phyloP scores from a whole-genome alignment of 2,329 filamentous ascomycete species.

The Colletotrichum musicola region DNA sequence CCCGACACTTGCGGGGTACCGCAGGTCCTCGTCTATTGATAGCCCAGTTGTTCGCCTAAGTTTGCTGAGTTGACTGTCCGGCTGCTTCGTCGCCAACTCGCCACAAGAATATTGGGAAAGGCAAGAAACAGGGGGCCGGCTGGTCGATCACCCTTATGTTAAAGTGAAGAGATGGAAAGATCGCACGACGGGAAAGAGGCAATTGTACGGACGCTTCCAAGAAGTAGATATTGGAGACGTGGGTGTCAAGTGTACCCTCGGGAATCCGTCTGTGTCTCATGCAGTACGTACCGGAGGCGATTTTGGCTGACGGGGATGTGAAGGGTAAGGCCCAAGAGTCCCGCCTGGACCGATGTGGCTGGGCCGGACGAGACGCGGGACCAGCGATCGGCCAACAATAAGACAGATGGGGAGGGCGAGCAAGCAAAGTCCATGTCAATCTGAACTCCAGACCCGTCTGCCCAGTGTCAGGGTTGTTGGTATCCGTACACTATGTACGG shows the following conservation, averaged over 20 bases:
- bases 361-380: slow-evolving; percentile 23
- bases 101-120: not conserved
- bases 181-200: too few relatives aligned
- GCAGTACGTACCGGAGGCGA: slow-evolving; percentile 31
- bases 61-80: not conserved
- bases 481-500: too few relatives aligned
- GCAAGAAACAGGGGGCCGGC: too few relatives aligned
- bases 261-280: not conserved
- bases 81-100: not conserved
- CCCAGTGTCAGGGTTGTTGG: too few relatives aligned
- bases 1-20: not conserved
- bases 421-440: slow-evolving; percentile 3
- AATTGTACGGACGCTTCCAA: too few relatives aligned
- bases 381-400: slow-evolving; percentile 4
- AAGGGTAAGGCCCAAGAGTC: too few relatives aligned
- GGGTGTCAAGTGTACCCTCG: too few relatives aligned
- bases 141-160: too few relatives aligned
- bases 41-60: not conserved
- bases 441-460: not conserved
- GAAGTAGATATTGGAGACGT: too few relatives aligned
- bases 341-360: slow-evolving; percentile 21
- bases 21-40: not conserved
- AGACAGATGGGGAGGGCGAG: not conserved
- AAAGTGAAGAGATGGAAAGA: too few relatives aligned
- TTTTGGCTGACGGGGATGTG: slow-evolving; percentile 2